Base-by-base conservation (phyloP, 345 rosid genomes). In the Populus euphratica region DNA sequence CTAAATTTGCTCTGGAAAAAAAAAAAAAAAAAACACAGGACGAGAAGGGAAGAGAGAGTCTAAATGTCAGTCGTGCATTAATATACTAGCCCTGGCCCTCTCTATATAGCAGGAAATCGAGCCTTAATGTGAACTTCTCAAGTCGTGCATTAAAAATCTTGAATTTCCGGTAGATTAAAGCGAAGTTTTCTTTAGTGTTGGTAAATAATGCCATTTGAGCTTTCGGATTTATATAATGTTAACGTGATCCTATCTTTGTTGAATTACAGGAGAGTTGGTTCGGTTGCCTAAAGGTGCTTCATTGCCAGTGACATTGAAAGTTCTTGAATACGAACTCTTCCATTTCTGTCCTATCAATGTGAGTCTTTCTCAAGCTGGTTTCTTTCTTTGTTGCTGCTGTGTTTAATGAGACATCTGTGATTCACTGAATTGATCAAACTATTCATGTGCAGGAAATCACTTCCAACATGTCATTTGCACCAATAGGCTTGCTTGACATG, bases 401-500 rank as follows among this genome's bases (percentile, higher is more conserved):
- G 1, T 17, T 35, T 56, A n/a, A 43, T 69, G 29, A 12, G 35
- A 59, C 39, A 5, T 3, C 33, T 18, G 52, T 38, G 47, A 6
- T 43, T 72, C 31, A 81, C 73, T 80, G 44, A 82, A 52, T 23
- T 23, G 69, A 54, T 38, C 21, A 39, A 27, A 2, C 35, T 33
- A 1, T 25, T 44, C 35, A 61, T 76, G 29, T 75, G 81, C 90
- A 93, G 99, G 97, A 88, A 70, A 79, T 92, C 78, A 35, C 92
- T 54, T 68, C 81, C 41, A 82, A 65, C 86, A 87, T 92, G 72
- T 89, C 91, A 0, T 92, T 96, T 71, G 98, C 97, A 66, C 92
- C 98, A 0, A 90, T 96, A 5, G 98, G 99, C 69, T 87, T 96
- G 69, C 85, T 96, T 1, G 86, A 92, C 86, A 91, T 96, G 99